phyloP scores from a whole-genome alignment of 2,329 filamentous ascomycete genomes.

The Thielaviopsis populi region DNA sequence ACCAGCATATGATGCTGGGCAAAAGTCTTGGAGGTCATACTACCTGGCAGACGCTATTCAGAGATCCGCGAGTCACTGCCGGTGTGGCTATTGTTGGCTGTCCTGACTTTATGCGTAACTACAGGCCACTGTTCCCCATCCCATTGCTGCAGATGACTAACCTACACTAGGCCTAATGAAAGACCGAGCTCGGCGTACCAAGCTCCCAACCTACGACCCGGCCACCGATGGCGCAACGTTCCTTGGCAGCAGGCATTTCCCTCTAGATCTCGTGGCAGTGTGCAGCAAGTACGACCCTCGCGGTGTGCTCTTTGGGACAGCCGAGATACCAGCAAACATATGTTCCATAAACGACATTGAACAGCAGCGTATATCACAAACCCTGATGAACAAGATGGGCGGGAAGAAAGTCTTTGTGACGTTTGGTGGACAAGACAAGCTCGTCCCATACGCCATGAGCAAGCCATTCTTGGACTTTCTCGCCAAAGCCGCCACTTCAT shows the following conservation, averaged over 20 bases:
- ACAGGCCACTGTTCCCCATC: not conserved
- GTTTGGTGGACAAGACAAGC: slow-evolving; percentile 50
- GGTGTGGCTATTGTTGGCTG: slow-evolving; percentile 75
- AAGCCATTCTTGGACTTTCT: slow-evolving; percentile 48
- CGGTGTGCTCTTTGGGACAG: slow-evolving; percentile 49
- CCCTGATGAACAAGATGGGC: slow-evolving; percentile 30
- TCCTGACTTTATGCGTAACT: slow-evolving; percentile 63
- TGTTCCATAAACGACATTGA: slow-evolving; percentile 23
- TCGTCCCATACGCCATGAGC: slow-evolving; percentile 53
- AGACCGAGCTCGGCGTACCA: slow-evolving; percentile 60
- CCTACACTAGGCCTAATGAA: slow-evolving; percentile 44
- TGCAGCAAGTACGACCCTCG: slow-evolving; percentile 59
- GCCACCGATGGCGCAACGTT: slow-evolving; percentile 47
- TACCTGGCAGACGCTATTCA: slow-evolving; percentile 68
- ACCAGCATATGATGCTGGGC: slow-evolving; percentile 56
- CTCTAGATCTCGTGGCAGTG: slow-evolving; percentile 46
- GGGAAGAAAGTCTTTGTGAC: slow-evolving; percentile 52
- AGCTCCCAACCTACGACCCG: slow-evolving; percentile 43
- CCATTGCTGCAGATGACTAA: not conserved
- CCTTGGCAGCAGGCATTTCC: slow-evolving; percentile 65
- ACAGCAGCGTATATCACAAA: slow-evolving; percentile 29
- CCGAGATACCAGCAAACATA: slow-evolving; percentile 26
- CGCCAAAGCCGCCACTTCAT: slow-evolving; percentile 41
- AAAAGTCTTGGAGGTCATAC: slow-evolving; percentile 79
- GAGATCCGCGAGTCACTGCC: slow-evolving; percentile 63